Conservation (phyloP, 495 filamentous ascomycete species). For the Penicillium lividum region DNA sequence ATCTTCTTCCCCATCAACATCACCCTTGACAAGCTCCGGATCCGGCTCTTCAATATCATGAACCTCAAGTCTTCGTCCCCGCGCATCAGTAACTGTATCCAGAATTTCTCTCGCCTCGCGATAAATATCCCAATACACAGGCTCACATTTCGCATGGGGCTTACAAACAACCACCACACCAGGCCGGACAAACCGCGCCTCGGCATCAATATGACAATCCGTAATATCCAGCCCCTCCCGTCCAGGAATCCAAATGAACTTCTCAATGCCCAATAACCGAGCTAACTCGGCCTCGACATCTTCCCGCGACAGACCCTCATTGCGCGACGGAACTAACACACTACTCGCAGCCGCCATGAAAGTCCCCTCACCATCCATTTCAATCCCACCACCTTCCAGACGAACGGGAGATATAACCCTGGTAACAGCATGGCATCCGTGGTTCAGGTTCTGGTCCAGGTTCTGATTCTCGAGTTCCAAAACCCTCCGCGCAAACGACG, state of each 20-base stretch:
- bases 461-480: constrained; percentile 24
- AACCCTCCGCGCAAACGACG: constrained; percentile 27
- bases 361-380: constrained; percentile 39
- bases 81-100: constrained; percentile 26
- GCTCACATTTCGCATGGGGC: constrained; percentile 20
- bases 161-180: constrained; percentile 35
- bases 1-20: constrained; percentile 25
- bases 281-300: constrained; percentile 29
- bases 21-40: constrained; percentile 20
- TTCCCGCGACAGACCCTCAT: constrained; percentile 22
- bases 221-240: constrained; percentile 34
- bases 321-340: constrained; percentile 31
- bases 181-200: constrained; percentile 33
- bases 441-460: background rate
- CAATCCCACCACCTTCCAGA: constrained; percentile 37
- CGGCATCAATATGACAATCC: constrained; percentile 38
- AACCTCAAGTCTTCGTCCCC: constrained; percentile 27
- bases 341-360: constrained; percentile 39
- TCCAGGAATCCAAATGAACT: constrained; percentile 40
- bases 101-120: constrained; percentile 31
- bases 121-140: constrained; percentile 31
- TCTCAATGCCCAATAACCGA: constrained; percentile 26
- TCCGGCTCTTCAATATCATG: constrained; percentile 36
- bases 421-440: constrained; percentile 4
- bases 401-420: constrained; percentile 24